Base-by-base conservation (phyloP, 352 stramenopile species). In the Globisporangium alternatum region DNA sequence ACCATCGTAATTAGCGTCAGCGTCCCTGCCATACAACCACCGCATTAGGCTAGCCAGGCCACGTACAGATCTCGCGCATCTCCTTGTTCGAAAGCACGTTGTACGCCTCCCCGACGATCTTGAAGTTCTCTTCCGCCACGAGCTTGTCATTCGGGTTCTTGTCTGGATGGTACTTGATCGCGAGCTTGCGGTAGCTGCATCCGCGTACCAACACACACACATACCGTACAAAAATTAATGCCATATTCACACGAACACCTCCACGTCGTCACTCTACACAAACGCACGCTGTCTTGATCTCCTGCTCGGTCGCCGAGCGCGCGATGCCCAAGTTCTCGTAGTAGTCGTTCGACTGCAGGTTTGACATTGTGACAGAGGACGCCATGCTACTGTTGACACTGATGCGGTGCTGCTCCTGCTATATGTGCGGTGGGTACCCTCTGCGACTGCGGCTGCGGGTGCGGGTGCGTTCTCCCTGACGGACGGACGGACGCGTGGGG, bases 71-170 rank as follows among this genome's bases (percentile, higher is more conserved):
- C 62, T 95, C 72, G 60, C 92, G 75, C 58, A 86, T 97, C 55
- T 97, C 81, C 37, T 88, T 81, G 68, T 98, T 89, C 25, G 90
- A 97, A 19, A 98, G 83, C 56, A 98, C 88, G 58, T 97, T 96
- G 77, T 98, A 98, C 17, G 94, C 94, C 69, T 97, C 89, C 64
- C 82, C 91, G 47, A 98, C 91, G 65, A 97, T 88, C 74, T 98
- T 98, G 68, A 98, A 98, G 73, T 97, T 97, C 54, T 93, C 81
- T 65, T 96, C 90, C 22, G 92, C 88, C 44, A 87, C 70, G 53
- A 90, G 64, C 68, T 93, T 92, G 62, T 93, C 86, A 15, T 77
- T 68, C 39, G 83, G 85, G 69, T 98, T 97, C 78, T 97, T 97
- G 77, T 98, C 91, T 17, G 91, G 91, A 64, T 98, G 91, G 74